These are phyloP conservation scores for Coffea humblotiana DNA, from an alignment of 305 asterid species.

Conservation along the genomic window DNA sequence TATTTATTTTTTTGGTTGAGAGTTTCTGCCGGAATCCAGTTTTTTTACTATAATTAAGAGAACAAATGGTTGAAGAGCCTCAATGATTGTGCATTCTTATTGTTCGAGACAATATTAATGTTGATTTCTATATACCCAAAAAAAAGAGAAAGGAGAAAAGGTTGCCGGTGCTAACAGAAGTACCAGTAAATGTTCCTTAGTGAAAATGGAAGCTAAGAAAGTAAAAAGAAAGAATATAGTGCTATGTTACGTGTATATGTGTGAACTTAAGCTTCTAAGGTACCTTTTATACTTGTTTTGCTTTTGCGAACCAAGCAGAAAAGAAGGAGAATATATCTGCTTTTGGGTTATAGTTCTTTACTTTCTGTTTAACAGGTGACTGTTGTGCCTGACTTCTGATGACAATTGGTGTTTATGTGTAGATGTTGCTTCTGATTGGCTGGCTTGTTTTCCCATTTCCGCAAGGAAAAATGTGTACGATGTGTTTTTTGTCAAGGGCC, in stretches of 20 bases:
- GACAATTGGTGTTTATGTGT: slow-evolving; percentile 29
- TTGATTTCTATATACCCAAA: too few species aligned
- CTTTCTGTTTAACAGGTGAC: not conserved
- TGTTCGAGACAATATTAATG: too few species aligned
- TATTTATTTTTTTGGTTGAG: not conserved
- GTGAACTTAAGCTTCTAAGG: not conserved
- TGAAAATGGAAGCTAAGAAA: not conserved
- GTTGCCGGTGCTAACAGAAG: too few species aligned
- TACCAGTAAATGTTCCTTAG: not conserved
- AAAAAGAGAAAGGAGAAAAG: too few species aligned
- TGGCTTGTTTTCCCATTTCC: slow-evolving; percentile 79
- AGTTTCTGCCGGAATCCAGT: not conserved
- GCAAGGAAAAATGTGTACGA: slow-evolving; percentile 75
- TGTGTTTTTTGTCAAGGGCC: slow-evolving; percentile 71
- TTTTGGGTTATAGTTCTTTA: not conserved
- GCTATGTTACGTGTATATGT: not conserved
- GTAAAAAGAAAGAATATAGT: not conserved
- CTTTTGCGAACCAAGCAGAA: not conserved
- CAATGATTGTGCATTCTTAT: too few species aligned
- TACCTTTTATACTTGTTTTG: not conserved
- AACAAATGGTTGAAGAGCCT: too few species aligned
- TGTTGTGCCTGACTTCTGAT: slow-evolving; percentile 23
- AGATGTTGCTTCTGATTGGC: slow-evolving; percentile 91
- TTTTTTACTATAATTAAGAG: not conserved
- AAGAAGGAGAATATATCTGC: not conserved